Percentiles rank a stretch among this genome's conserved stretches.
Evolutionary conservation across 441 rosid species (phyloP).

Genomic region (Bocquillonia castaneifolia): DNA sequence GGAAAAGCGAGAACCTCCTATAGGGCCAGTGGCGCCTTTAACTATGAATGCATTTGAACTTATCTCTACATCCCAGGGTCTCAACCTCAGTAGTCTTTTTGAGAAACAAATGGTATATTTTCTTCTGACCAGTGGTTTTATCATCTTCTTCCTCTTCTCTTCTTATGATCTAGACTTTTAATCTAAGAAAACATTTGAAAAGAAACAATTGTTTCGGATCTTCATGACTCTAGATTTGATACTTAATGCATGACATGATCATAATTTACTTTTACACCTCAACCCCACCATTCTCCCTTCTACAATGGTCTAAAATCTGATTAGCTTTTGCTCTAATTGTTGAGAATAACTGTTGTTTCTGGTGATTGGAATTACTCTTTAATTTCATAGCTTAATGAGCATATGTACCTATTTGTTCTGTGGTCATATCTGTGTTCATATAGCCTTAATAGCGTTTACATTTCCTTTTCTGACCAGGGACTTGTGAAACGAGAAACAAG

Average conservation of each 20-base stretch:
- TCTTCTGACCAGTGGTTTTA: neutral
- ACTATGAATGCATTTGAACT: constrained; percentile 99
- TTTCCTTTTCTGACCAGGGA: constrained; percentile 50
- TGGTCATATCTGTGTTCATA: constrained; percentile 4
- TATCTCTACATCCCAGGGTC: constrained; percentile 94
- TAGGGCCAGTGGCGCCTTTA: constrained; percentile 50
- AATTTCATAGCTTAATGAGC: neutral
- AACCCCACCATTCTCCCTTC: too few relatives aligned
- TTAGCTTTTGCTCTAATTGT: neutral
- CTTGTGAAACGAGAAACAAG: constrained; percentile 91
- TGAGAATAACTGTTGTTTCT: neutral
- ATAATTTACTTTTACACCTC: too few relatives aligned
- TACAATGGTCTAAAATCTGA: neutral
- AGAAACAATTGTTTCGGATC: too few relatives aligned
- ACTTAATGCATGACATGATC: too few relatives aligned
- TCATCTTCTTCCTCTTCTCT: neutral
- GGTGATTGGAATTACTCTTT: neutral
- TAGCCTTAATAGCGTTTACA: constrained; percentile 13
- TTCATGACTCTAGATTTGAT: too few relatives aligned
- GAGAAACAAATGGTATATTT: constrained; percentile 89
- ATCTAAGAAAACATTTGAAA: too few relatives aligned
- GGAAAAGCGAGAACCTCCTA: constrained; percentile 68
- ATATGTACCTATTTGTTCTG: neutral
- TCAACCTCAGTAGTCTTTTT: constrained; percentile 81
- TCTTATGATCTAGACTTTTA: too few relatives aligned